Base-by-base conservation (phyloP, 2,329 filamentous ascomycete species). In the Aulographum hederae region DNA sequence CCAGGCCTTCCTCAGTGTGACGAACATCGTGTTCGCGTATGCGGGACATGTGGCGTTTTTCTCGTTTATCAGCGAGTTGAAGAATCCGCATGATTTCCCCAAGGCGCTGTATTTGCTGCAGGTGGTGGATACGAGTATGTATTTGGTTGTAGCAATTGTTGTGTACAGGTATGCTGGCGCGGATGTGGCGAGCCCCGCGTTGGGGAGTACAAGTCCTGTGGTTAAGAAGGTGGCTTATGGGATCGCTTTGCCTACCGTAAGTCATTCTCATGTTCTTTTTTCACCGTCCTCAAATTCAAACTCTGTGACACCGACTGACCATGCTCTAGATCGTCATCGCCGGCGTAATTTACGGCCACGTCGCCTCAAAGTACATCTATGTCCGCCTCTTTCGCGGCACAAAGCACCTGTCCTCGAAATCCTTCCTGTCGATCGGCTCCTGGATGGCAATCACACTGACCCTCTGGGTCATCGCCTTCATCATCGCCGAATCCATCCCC, bases 21-120 rank as follows among this genome's bases (percentile, higher is more conserved):
- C 58, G 10, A 66, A 67, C 38, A 61, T 63, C 1, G 61, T 66
- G 0, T 67, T 67, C 36, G 54, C 61, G 1, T 66, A 25, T n/a
- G 21, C 21, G 8, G 21, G 21, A 25, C 21, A 25, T n/a, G 8
- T 25, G 8, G n/a, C n/a, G 21, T 25, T 25, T n/a, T 25, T 25
- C n/a, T 8, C n/a, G 8, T n/a, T 25, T n/a, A 25, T 25, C 8
- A 8, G 8, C 8, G 21, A 25, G 21, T 8, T 25, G 21, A 25
- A 25, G 21, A 8, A n/a, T n/a, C 21, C 21, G 21, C 21, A 25
- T 8, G 21, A 25, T 25, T 8, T n/a, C n/a, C 8, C n/a, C 8
- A 25, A 25, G 21, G 21, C 21, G 8, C 8, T n/a, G 21, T 25
- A 25, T n/a, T 8, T n/a, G n/a, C n/a, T 25, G 21, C 21, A 25